Base-by-base conservation (phyloP, 225 moss, liverwort and hornwort species). In the Lunularia cruciata region DNA sequence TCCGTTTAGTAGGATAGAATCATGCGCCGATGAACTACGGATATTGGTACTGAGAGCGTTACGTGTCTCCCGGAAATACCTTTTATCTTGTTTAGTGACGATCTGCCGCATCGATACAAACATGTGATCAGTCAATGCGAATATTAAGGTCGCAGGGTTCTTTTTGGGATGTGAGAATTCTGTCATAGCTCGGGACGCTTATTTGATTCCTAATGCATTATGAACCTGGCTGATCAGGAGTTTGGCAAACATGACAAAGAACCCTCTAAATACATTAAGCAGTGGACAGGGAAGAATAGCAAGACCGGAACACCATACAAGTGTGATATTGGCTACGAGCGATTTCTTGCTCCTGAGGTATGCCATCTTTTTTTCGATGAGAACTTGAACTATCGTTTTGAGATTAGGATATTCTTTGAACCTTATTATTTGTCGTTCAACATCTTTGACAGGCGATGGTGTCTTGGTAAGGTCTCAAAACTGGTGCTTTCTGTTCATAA, bases 231-330 rank as follows among this genome's bases (percentile, higher is more conserved):
- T 27, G 66, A 72, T 74, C 79, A 93, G 93, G 93, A 93, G 73
- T 93, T 90, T 64, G 86, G 88, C 36, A 93, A 93, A 78, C 90
- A 93, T 58, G 90, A 90, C 70, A 93, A 90, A 76, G 93, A 93
- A 77, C 93, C 90, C 52, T 68, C 85, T 9, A 93, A 90, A 68
- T 93, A 88, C 65, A 76, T 93, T 59, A 93, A 88, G 84, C 82
- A 88, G 38, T 93, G 86, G 86, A 80, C 83, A n/a, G 88, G 90
- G 57, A 85, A 52, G 61, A 83, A 78, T 67, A 82, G 82, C 35
- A 93, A 86, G 84, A 90, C 88, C 26, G 88, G 90, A 46, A 69
- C 78, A 51, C 67, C 93, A 8, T 93, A 79, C 76, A 76, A 85
- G 62, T 88, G 86, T 83, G 90, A 93, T 64, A 76, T 93, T 45